Evolutionary conservation across 1,284 basidiomycete genomes (phyloP).

Genomic region (Mycosarcoma mackinlayi): DNA sequence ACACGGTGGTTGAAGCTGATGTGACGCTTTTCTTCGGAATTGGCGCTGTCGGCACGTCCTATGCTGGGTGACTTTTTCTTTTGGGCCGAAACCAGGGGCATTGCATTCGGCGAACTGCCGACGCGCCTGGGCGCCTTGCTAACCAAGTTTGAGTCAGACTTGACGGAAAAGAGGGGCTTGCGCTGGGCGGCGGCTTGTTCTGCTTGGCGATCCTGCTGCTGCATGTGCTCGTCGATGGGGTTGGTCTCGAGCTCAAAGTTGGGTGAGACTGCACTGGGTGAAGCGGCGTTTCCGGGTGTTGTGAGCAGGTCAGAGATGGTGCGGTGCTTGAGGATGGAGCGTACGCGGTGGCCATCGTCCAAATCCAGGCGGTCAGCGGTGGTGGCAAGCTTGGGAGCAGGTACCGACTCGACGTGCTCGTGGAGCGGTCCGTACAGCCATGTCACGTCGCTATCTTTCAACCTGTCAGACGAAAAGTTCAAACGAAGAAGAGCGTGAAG

Average conservation of each 20-base stretch:
- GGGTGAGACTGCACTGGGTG: no score
- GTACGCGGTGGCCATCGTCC: slow-evolving; percentile 70
- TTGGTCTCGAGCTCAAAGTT: slow-evolving; percentile 64
- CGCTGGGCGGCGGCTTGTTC: slow-evolving; percentile 23
- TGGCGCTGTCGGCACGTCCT: slow-evolving; percentile 36
- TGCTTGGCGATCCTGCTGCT: slow-evolving; percentile 53
- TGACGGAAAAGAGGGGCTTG: slow-evolving; percentile 49
- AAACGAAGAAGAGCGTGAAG: neutral
- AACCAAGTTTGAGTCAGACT: slow-evolving; percentile 56
- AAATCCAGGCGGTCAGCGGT: slow-evolving; percentile 73
- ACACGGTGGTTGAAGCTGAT: slow-evolving; percentile 99
- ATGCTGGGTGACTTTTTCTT: slow-evolving; percentile 33
- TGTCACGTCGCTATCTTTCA: slow-evolving; percentile 98
- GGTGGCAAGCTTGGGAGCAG: slow-evolving; percentile 71
- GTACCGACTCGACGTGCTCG: slow-evolving; percentile 73
- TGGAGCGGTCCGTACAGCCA: slow-evolving; percentile 99
- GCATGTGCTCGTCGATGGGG: slow-evolving; percentile 44
- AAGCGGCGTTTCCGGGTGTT: slow-evolving; percentile 69
- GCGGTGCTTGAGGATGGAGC: slow-evolving; percentile 96
- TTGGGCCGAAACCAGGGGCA: slow-evolving; percentile 39
- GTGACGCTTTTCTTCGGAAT: slow-evolving; percentile 74
- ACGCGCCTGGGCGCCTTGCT: slow-evolving; percentile 31
- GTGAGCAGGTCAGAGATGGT: slow-evolving; percentile 88
- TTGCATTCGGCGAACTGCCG: slow-evolving; percentile 42
- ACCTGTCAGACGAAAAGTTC: slow-evolving; percentile 73